Evolutionary conservation across 2,329 filamentous ascomycete species (phyloP), one percentile per base, ranked within the genome.

Genomic region (Penicillium sclerotigenum): DNA sequence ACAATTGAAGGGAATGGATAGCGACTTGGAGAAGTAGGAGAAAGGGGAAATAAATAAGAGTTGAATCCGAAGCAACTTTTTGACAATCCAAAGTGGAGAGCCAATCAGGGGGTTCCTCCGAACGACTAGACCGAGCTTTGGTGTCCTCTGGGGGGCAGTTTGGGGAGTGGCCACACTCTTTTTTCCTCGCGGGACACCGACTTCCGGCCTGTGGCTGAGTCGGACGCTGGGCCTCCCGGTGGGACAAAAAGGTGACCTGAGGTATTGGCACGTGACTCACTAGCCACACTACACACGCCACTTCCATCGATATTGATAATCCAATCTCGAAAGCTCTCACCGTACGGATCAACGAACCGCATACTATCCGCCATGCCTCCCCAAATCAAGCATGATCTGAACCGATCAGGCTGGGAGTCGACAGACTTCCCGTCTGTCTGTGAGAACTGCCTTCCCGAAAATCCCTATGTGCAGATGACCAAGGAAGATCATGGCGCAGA

Each of bases 381-480:
- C 13, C 91, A 96, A 74, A 97, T 97, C 73, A 97, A 97, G 75
- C 89, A 95, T 73, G 92, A 97, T 72, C 83, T 97, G 45, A 97
- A 97, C 77, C 86, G 94, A 52, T 94, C 91, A 18, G 94, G 94
- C 57, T 97, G 92, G 91, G 94, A 99, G 77, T 89, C 91, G 5
- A 79, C 77, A 20, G 78, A 80, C 60, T 80, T 80, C 40, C 78
- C 78, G 2, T 80, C 78, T 3, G 77, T 79, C 16, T 80, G 85
- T 79, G 94, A 99, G 76, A 91, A 87, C 70, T 99, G 94, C 73
- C 83, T 99, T 2, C 92, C 93, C 16, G 92, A 96, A 59, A 97
- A 97, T 68, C 93, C 93, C 2, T 99, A 96, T 70, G 94, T 99
- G 41, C 94, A 97, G 76, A 97, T 99, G 92, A 82, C 99, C 58